phyloP scores from a whole-genome alignment of 306 rosid genomes.

The Quillaja saponaria region DNA sequence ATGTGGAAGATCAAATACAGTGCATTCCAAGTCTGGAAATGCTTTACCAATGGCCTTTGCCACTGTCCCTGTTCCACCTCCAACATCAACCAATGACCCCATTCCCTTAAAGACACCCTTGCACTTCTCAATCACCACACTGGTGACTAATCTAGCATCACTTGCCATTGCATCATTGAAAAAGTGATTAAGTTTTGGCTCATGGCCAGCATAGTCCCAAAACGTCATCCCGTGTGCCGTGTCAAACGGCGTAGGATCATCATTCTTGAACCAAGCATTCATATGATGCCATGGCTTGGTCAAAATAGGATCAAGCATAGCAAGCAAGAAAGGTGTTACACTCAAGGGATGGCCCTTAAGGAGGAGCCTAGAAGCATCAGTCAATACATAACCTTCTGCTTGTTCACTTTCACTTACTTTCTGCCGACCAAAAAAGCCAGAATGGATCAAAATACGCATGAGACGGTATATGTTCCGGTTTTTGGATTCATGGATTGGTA shows the following conservation, averaged over 20 bases:
- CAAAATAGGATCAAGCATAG: constrained; percentile 29
- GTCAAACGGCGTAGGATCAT: constrained; percentile 3
- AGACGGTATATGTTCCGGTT: constrained; percentile 31
- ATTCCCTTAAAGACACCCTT: constrained; percentile 31
- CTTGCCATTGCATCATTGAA: constrained; percentile 37
- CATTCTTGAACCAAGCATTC: constrained; percentile 28
- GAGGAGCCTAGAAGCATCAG: constrained; percentile 48
- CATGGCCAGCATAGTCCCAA: constrained; percentile 12
- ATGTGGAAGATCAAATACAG: constrained; percentile 39
- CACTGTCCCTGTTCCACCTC: constrained; percentile 41
- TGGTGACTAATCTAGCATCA: constrained; percentile 30
- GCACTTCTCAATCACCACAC: constrained; percentile 11
- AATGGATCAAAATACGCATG: constrained; percentile 47
- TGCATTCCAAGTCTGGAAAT: constrained; percentile 28
- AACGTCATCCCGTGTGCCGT: constrained; percentile 25
- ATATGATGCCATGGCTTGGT: constrained; percentile 38
- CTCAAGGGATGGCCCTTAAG: constrained; percentile 34
- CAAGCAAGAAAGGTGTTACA: constrained; percentile 25
- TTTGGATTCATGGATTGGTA: constrained; percentile 48
- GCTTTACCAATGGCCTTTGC: constrained; percentile 30
- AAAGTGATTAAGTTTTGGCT: background rate
- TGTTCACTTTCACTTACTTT: background rate
- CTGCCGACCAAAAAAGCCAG: constrained; percentile 41
- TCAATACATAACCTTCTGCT: constrained; percentile 44
- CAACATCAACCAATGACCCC: constrained; percentile 34